Conservation (phyloP, 148 eudicot genomes). For the Gaultheria prostrata region DNA sequence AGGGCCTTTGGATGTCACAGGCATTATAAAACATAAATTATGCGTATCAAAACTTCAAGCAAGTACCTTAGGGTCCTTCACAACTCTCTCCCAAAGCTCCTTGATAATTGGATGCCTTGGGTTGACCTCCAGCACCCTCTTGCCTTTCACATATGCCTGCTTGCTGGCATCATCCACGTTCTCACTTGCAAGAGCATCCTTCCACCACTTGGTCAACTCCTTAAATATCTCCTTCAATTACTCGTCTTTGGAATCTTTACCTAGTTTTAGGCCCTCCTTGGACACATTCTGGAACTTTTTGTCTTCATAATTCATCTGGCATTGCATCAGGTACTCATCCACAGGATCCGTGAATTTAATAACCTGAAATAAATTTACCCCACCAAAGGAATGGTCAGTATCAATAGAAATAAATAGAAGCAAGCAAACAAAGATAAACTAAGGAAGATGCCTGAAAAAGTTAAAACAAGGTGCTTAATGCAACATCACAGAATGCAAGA, state of each 20-base stretch:
- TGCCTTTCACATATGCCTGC: constrained; percentile 93
- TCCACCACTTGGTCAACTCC: constrained; percentile 97
- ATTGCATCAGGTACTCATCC: constrained; percentile 95
- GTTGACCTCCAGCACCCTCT: constrained; percentile 93
- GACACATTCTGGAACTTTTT: constrained; percentile 94
- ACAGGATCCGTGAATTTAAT: constrained; percentile 89
- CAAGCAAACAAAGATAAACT: neutral
- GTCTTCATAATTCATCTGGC: constrained; percentile 93
- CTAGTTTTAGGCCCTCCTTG: constrained; percentile 86
- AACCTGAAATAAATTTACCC: constrained; percentile 39
- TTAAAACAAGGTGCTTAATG: neutral
- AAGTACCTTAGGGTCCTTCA: constrained; percentile 68
- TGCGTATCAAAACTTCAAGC: neutral
- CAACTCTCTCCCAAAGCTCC: constrained; percentile 88
- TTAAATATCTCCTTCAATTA: constrained; percentile 85
- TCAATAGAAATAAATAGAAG: constrained; percentile 6
- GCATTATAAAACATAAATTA: constrained; percentile 22
- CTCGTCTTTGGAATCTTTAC: constrained; percentile 76
- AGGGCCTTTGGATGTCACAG: neutral
- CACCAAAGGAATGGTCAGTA: neutral
- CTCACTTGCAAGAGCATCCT: constrained; percentile 63
- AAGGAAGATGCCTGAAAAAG: neutral
- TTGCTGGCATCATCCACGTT: constrained; percentile 85
- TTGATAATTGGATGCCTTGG: constrained; percentile 90
- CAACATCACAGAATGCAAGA: neutral